Evolutionary conservation across 352 stramenopile genomes (phyloP), one percentile per base, ranked within the genome.

Genomic region (Globisporangium nagaii): DNA sequence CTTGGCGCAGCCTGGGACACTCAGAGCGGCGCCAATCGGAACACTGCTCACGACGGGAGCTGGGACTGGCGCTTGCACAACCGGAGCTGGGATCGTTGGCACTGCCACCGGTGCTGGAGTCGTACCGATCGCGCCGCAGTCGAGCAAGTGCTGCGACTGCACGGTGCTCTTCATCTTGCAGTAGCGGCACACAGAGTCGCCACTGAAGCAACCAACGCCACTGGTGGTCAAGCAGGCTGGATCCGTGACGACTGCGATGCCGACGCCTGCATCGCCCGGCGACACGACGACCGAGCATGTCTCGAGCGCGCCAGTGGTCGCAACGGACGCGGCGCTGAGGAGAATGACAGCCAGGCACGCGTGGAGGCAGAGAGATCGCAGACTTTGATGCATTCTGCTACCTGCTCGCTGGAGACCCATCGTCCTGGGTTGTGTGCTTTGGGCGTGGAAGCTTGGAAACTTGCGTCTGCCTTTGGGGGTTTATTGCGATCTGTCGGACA

Each of bases 131-230:
- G 37, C 25, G 11, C 19, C 2, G 20, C 58, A 65, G 42, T 65
- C 53, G 22, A 58, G 3, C 20, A 65, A 31, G 20, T 62, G 47
- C 22, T 55, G 35, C 24, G 58, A 56, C 35, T 65, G 44, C 8
- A 36, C 2, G 2, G 58, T 63, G 34, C 27, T 56, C 28, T 28
- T 37, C 7, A 30, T 58, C n/a, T 63, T 62, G 41, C 58, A 65
- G 20, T 58, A 65, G 31, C 58, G 58, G 13, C 58, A 65, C 2
- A 58, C 30, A 1, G 51, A 58, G 6, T 32, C 22, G 15, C 9
- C 20, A 10, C 30, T 31, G 31, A 57, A 48, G 53, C 58, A 65
- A 10, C 58, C 58, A 5, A 50, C 13, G 4, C 41, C 41, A 1
- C 53, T 53, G 8, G 2, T 13, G 1, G 22, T 39, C 30, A 32